Base-by-base conservation (phyloP, 2,329 filamentous ascomycete species). In the Alternaria triticimaculans region DNA sequence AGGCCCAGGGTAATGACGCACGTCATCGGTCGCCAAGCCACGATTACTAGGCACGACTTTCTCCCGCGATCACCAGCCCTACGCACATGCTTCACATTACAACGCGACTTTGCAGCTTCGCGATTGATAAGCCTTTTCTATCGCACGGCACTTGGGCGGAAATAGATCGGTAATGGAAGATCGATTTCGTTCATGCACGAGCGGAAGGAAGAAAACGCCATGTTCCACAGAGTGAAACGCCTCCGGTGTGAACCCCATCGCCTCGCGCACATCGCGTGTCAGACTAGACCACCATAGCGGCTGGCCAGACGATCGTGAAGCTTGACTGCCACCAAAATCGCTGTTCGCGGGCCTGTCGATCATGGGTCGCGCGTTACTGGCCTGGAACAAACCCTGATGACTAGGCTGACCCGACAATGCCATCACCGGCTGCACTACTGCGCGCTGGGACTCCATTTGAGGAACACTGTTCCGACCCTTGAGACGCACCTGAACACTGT, bases 241-340 rank as follows among this genome's bases (percentile, higher is more conserved):
- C 33, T 28, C 68, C 54, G 43, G 76, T 78, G 55, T 74, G 73
- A 75, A 68, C 64, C 62, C 63, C 20, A 58, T 63, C 65, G 59
- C 62, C 71, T 75, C 70, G 61, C 63, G 73, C 77, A 73, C 57
- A 56, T 69, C 66, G 67, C 71, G 78, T 80, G 68, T 78, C 77
- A 80, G 69, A 69, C 65, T 62, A 66, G 65, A 70, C 60, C 61
- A 68, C 59, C 67, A 64, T 65, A 63, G 75, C 73, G 70, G 65
- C 70, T 74, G 69, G 66, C 77, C 77, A 78, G 71, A 78, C 78
- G 67, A 62, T 71, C 57, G 67, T 80, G 77, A 80, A 69, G 79
- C 78, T 72, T 59, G 28, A 48, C 55, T 56, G 26, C 64, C 70
- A 60, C 61, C 64, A 74, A 65, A 69, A 64, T 55, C 25, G 21